Percentiles rank a stretch among this genome's conserved stretches.
Conservation (phyloP, 2,329 filamentous ascomycete genomes). For the Botrytis galanthina region DNA sequence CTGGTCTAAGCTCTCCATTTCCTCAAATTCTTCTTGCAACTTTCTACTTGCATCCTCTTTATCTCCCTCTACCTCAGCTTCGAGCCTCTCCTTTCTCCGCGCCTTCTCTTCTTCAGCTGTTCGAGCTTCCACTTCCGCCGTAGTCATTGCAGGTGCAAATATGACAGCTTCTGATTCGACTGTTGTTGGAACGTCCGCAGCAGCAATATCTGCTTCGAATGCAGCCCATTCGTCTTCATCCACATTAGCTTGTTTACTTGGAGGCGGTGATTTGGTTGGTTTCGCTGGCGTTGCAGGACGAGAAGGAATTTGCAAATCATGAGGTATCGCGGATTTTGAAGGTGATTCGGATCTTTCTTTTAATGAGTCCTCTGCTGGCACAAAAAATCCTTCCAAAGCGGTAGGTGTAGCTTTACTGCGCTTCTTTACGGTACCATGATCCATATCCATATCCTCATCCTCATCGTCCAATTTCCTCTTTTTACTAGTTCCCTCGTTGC, state of each 20-base stretch:
- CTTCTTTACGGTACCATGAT: conserved; percentile 45
- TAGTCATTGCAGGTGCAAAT: conserved; percentile 65
- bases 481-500: conserved; percentile 37
- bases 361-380: conserved; percentile 25
- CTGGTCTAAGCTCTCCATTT: conserved; percentile 77
- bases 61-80: conserved; percentile 61
- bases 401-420: conserved; percentile 42
- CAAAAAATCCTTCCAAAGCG: conserved; percentile 39
- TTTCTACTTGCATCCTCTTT: conserved; percentile 72
- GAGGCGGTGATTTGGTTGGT: conserved; percentile 45
- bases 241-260: conserved; percentile 43
- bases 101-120: conserved; percentile 49
- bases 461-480: conserved; percentile 51
- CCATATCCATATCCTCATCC: conserved; percentile 34
- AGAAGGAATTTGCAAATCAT: conserved; percentile 62
- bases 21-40: conserved; percentile 74
- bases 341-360: conserved; percentile 11
- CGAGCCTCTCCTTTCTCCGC: conserved; percentile 49
- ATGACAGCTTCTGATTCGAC: conserved; percentile 55
- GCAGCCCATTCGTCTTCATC: conserved; percentile 84
- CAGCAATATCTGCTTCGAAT: conserved; percentile 78
- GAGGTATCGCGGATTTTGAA: conserved; percentile 17
- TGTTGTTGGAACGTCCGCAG: conserved; percentile 40
- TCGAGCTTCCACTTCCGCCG: conserved; percentile 59
- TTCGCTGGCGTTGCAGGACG: conserved; percentile 57